Percentiles rank a stretch among this genome's conserved stretches.
Conservation (phyloP, 2,329 filamentous ascomycete species). For the Trichoderma sp. region DNA sequence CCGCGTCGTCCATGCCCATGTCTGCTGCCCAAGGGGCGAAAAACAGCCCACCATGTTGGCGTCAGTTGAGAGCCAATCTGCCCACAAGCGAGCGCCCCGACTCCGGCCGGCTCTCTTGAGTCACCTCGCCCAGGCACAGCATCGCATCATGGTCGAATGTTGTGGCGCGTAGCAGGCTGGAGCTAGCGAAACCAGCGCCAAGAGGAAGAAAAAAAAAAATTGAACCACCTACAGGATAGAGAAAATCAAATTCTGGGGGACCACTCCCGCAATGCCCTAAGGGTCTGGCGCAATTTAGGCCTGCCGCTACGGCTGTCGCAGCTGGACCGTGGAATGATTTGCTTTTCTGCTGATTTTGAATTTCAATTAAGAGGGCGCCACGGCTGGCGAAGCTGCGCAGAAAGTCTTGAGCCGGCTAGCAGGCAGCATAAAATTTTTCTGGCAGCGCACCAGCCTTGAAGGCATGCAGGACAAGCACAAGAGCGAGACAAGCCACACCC, state of each 20-base stretch:
- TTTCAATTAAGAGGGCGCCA: background rate
- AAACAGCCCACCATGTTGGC: slow-evolving; percentile 24
- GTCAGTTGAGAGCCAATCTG: slow-evolving; percentile 20
- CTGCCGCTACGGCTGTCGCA: slow-evolving; percentile 9
- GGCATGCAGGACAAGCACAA: slow-evolving; percentile 8
- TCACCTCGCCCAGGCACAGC: slow-evolving; percentile 19
- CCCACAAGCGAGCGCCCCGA: slow-evolving; percentile 15
- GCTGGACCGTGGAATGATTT: background rate
- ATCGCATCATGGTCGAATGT: slow-evolving; percentile 25
- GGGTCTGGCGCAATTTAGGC: slow-evolving; percentile 11
- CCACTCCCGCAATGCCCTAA: slow-evolving; percentile 6
- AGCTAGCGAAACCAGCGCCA: background rate
- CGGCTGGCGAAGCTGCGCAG: background rate
- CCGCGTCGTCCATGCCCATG: background rate
- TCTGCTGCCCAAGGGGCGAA: slow-evolving; percentile 24
- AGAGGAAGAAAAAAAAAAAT: background rate
- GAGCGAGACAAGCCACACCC: slow-evolving; percentile 16
- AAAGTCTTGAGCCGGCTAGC: background rate
- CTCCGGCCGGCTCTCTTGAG: slow-evolving; percentile 19
- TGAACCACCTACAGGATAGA: background rate
- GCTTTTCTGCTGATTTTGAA: background rate
- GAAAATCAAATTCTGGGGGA: slow-evolving; percentile 1
- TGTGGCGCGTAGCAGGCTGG: background rate
- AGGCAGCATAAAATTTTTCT: slow-evolving; percentile 4
- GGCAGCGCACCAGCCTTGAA: background rate